These are phyloP conservation scores for Curvularia verruculosa DNA, from an alignment of 2,329 filamentous ascomycete species.

Conservation along the genomic window DNA sequence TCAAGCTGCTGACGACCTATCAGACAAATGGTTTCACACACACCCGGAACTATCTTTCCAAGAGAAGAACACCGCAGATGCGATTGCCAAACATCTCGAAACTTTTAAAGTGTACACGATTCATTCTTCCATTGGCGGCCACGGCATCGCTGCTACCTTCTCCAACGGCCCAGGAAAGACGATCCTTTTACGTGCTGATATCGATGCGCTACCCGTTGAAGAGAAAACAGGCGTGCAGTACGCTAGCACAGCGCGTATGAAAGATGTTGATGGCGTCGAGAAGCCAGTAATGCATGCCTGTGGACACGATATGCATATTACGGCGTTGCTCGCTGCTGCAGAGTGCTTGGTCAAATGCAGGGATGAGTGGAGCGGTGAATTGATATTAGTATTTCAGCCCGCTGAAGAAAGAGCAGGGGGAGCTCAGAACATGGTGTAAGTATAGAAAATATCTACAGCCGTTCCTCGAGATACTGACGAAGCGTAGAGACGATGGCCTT, in stretches of 20 bases:
- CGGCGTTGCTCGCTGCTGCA: conserved; percentile 62
- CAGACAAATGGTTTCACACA: conserved; percentile 45
- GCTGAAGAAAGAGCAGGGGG: conserved; percentile 69
- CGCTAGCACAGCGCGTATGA: conserved; percentile 57
- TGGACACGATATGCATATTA: conserved; percentile 68
- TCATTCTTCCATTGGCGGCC: conserved; percentile 61
- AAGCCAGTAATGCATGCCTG: conserved; percentile 71
- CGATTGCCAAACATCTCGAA: conserved; percentile 37
- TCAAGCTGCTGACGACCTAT: conserved; percentile 6
- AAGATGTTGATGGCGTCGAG: conserved; percentile 55
- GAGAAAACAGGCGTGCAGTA: conserved; percentile 64
- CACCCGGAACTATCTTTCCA: conserved; percentile 48
- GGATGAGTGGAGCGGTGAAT: conserved; percentile 65
- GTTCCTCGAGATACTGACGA: background rate
- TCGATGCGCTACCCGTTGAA: conserved; percentile 65
- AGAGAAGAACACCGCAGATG: conserved; percentile 41
- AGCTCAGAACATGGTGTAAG: conserved; percentile 64
- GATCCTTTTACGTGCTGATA: conserved; percentile 66
- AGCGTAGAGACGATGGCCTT: conserved; percentile 56
- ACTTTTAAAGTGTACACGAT: conserved; percentile 52
- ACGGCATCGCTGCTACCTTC: conserved; percentile 64
- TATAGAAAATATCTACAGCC: too few relatives aligned
- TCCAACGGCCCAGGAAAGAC: conserved; percentile 62
- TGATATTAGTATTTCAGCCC: conserved; percentile 71
- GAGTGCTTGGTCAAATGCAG: conserved; percentile 55